These are phyloP conservation scores for Pseudogymnoascus sp. DNA, from an alignment of 2,329 filamentous ascomycete species.

Conservation along the genomic window DNA sequence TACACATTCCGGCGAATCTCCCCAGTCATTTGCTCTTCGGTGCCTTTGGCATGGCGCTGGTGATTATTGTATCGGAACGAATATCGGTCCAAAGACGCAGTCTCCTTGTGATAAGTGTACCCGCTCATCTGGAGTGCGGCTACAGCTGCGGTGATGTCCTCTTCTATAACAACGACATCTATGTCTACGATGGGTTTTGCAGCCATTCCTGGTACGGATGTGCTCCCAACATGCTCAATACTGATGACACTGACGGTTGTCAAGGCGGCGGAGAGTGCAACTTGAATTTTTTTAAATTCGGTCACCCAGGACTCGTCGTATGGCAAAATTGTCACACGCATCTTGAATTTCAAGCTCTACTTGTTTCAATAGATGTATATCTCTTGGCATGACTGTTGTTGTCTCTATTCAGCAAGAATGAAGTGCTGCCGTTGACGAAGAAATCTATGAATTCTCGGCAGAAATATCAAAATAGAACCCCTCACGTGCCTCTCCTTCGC, in stretches of 20 bases:
- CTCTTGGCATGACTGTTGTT: neutral
- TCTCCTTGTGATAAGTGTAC: slow-evolving; percentile 30
- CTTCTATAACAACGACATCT: slow-evolving; percentile 35
- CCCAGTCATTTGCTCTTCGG: neutral
- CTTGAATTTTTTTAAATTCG: slow-evolving; percentile 10
- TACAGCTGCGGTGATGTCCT: slow-evolving; percentile 22
- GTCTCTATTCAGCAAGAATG: neutral
- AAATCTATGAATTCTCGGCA: neutral
- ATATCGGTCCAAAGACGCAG: slow-evolving; percentile 29
- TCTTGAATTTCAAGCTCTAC: neutral
- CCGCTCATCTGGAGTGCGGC: slow-evolving; percentile 26
- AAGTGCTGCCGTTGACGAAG: neutral
- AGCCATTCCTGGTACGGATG: slow-evolving; percentile 39
- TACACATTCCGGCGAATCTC: slow-evolving; percentile 30
- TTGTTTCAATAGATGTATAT: neutral
- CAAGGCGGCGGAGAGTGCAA: slow-evolving; percentile 11
- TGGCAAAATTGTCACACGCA: slow-evolving; percentile 15
- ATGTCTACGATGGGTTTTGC: slow-evolving; percentile 47
- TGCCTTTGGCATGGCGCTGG: neutral
- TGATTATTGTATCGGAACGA: slow-evolving; percentile 25
- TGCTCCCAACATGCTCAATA: slow-evolving; percentile 42
- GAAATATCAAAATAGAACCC: neutral
- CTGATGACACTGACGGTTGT: slow-evolving; percentile 15
- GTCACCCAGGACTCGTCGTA: slow-evolving; percentile 15
- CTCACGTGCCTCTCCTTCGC: neutral